These are phyloP conservation scores for Talaromyces sp. DNA, from an alignment of 2,329 filamentous ascomycete species.

Conservation along the genomic window DNA sequence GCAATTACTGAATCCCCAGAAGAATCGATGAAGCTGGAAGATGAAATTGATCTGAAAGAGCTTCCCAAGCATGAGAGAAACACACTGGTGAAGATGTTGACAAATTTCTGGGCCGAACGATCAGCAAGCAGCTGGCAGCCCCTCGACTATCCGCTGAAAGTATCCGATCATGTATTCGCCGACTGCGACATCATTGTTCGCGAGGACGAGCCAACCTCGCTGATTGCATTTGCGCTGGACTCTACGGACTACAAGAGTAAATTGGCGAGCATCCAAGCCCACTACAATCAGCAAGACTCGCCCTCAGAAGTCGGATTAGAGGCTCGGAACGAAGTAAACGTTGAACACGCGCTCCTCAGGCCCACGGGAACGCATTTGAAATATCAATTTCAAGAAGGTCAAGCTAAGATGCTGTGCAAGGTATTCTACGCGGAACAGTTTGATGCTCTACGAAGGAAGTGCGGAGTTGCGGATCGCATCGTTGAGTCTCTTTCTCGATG, in stretches of 20 bases:
- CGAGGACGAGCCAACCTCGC: constrained; percentile 93
- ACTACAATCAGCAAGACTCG: constrained; percentile 25
- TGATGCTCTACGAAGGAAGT: constrained; percentile 87
- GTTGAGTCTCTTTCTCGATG: constrained; percentile 93
- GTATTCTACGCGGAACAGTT: constrained; percentile 99
- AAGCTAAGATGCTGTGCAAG: constrained; percentile 95
- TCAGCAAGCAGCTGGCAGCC: constrained; percentile 92
- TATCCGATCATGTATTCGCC: constrained; percentile 90
- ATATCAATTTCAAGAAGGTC: constrained; percentile 89
- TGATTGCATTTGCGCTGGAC: constrained; percentile 87
- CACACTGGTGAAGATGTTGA: constrained; percentile 89
- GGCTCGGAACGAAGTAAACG: constrained; percentile 58
- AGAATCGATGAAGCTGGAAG: constrained; percentile 46
- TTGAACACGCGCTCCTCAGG: constrained; percentile 80
- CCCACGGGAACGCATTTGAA: constrained; percentile 88
- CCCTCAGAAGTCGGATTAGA: constrained; percentile 30
- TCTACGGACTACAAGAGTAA: constrained; percentile 83
- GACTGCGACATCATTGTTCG: constrained; percentile 96
- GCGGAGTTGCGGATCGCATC: constrained; percentile 87
- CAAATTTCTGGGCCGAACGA: constrained; percentile 96
- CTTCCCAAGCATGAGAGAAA: constrained; percentile 89
- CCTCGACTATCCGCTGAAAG: constrained; percentile 83
- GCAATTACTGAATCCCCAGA: constrained; percentile 53
- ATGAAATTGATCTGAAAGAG: constrained; percentile 60
- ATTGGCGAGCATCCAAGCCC: constrained; percentile 49